These are phyloP conservation scores for Hypsizygus ulmarius DNA, from an alignment of 1,284 basidiomycete species.

Conservation along the genomic window DNA sequence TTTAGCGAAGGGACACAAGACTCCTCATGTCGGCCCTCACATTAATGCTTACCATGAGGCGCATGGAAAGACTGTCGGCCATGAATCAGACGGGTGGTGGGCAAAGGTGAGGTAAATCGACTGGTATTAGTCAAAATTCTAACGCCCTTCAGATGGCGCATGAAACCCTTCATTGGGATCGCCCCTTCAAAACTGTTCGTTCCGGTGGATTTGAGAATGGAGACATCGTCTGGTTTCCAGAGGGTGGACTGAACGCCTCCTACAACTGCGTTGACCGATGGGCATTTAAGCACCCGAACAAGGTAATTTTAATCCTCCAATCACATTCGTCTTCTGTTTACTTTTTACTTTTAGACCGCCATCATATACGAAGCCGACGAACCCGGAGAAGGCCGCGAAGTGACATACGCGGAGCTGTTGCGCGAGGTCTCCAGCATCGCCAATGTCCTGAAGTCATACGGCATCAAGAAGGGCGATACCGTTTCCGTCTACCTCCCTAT, in stretches of 20 bases:
- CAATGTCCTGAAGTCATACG: constrained; percentile 88
- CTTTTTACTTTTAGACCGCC: constrained; percentile 57
- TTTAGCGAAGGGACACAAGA: constrained; percentile 55
- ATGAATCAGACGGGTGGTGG: constrained; percentile 85
- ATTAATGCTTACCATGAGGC: constrained; percentile 66
- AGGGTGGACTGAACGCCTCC: constrained; percentile 84
- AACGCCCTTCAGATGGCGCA: constrained; percentile 60
- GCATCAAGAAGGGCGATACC: constrained; percentile 95
- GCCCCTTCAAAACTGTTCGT: constrained; percentile 87
- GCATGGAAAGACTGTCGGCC: constrained; percentile 73
- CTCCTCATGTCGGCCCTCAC: constrained; percentile 75
- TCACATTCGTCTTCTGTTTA: constrained; percentile 1
- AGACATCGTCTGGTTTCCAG: constrained; percentile 95
- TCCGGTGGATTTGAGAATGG: constrained; percentile 85
- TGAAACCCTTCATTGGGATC: constrained; percentile 86
- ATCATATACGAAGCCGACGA: constrained; percentile 99
- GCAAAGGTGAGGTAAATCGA: constrained; percentile 54
- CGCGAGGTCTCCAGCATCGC: constrained; percentile 88
- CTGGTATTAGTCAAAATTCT: constrained; percentile 5
- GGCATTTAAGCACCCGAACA: constrained; percentile 90
- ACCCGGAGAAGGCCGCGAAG: constrained; percentile 74
- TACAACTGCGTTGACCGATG: constrained; percentile 99
- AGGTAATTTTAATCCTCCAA: constrained; percentile 44
- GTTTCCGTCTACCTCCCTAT: constrained; percentile 89
- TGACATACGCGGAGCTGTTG: constrained; percentile 86